Base-by-base conservation (phyloP, 2,329 filamentous ascomycete species). In the Herpotrichia juniperi region DNA sequence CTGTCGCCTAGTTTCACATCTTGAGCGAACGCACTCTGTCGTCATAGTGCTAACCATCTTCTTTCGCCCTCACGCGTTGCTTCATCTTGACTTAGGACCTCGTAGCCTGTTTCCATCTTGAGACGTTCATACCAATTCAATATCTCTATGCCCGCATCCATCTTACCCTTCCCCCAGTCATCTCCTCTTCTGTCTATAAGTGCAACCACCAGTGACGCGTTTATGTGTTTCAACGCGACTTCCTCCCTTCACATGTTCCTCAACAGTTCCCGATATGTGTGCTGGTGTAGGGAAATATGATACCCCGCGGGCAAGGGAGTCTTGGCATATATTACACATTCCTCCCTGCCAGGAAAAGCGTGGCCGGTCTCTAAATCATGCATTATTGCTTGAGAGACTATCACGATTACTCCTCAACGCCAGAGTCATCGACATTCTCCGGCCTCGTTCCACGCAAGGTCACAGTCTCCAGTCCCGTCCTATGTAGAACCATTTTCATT, bases 391-490 rank as follows among this genome's bases (percentile, higher is more conserved):
- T 48, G 53, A 50, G 50, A 57, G 57, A 55, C 45, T 53, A 50
- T 54, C 46, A 56, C 57, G 56, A 63, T 58, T 63, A 54, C 57
- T 52, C 46, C 48, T 45, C 16, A 16, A 42, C 40, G 19, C 31
- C 25, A 46, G 12, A 34, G 25, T 49, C 21, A 46, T 48, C 44
- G 52, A 60, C 58, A 66, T 66, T 69, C 63, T 64, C 58, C 53
- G 57, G 42, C 43, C 28, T 46, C 47, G 62, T 63, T 60, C 57
- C 58, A 68, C 62, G 57, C 58, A 68, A 67, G 62, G 62, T 63
- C 46, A 60, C 53, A 43, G 34, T 54, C n/a, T 35, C 39, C 54
- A 53, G 51, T 63, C 61, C 60, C 54, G 57, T 61, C 62, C 64
- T 59, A 61, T 63, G n/a, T n/a, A n/a, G 62, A 68, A 62, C 64